Evolutionary conservation across 2,329 filamentous ascomycete genomes (phyloP).

Genomic region (Fusarium zealandicum): DNA sequence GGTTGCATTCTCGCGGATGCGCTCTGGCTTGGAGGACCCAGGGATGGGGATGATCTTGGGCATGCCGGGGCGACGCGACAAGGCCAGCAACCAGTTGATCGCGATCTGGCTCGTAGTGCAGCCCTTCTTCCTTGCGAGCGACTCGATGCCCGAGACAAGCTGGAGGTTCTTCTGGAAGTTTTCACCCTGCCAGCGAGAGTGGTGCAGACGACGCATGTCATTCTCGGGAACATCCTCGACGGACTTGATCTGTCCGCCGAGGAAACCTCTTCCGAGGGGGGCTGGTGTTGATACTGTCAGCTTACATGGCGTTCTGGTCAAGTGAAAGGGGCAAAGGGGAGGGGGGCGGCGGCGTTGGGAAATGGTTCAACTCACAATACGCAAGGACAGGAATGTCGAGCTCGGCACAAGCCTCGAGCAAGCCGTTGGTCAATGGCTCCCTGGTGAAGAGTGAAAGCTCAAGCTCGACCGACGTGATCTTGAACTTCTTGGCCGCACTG

Average conservation of each 20-base stretch:
- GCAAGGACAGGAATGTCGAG: conserved; percentile 71
- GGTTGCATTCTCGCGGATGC: conserved; percentile 68
- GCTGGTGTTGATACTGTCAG: conserved; percentile 39
- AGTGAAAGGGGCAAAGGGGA: background rate
- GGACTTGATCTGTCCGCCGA: conserved; percentile 63
- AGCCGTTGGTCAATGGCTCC: conserved; percentile 55
- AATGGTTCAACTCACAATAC: conserved; percentile 55
- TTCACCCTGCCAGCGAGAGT: conserved; percentile 67
- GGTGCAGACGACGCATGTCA: conserved; percentile 50
- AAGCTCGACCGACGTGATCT: conserved; percentile 56
- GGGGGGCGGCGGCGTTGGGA: background rate
- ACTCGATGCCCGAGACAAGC: conserved; percentile 64
- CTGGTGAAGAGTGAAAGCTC: conserved; percentile 57
- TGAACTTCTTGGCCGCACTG: conserved; percentile 50
- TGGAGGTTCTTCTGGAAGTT: conserved; percentile 69
- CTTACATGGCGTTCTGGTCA: conserved; percentile 13
- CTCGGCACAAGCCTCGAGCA: conserved; percentile 62
- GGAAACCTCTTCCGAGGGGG: conserved; percentile 55
- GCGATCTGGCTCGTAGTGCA: conserved; percentile 70
- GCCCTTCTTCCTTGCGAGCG: conserved; percentile 65
- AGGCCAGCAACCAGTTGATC: conserved; percentile 65
- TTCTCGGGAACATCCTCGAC: conserved; percentile 62
- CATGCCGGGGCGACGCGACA: conserved; percentile 60
- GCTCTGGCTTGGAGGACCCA: conserved; percentile 63
- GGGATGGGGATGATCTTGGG: conserved; percentile 71